Evolutionary conservation across 169 alveolate species (phyloP).

Genomic region (Plasmodium knowlesi): DNA sequence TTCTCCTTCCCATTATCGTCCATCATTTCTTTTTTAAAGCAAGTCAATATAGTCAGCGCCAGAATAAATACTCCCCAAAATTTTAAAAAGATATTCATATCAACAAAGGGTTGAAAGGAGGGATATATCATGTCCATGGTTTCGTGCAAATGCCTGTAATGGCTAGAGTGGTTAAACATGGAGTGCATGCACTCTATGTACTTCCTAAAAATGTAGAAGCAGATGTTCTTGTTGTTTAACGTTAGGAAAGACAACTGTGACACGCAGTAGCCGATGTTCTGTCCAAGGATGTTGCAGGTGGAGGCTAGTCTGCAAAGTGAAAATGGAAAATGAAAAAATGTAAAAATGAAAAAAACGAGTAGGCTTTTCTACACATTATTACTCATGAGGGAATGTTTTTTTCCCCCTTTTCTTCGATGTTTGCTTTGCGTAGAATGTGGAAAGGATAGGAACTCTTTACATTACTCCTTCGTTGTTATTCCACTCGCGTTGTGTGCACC

Average conservation of each 20-base stretch:
- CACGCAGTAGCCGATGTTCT: conserved; percentile 85
- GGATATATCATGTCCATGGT: conserved; percentile 29
- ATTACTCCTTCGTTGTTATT: neutral
- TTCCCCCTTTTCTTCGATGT: neutral
- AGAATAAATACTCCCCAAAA: conserved; percentile 81
- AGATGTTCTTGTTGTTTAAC: conserved; percentile 77
- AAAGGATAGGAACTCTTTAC: neutral
- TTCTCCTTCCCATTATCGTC: conserved; percentile 36
- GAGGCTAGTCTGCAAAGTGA: conserved; percentile 81
- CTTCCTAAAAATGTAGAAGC: conserved; percentile 63
- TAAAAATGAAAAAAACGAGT: neutral
- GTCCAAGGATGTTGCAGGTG: conserved; percentile 88
- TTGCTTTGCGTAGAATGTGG: neutral
- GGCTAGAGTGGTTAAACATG: conserved; percentile 27
- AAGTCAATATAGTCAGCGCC: conserved; percentile 74
- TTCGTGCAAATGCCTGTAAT: conserved; percentile 27
- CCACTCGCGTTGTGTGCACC: neutral
- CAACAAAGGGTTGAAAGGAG: conserved; percentile 72
- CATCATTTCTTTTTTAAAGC: conserved; percentile 34
- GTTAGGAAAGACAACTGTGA: conserved; percentile 84
- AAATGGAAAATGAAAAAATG: neutral
- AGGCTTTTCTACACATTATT: too few relatives aligned
- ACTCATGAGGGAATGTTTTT: neutral
- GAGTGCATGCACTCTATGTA: conserved; percentile 61
- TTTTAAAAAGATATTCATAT: conserved; percentile 80